Evolutionary conservation across 2,329 filamentous ascomycete species (phyloP).

Genomic region (Beauveria pseudobassiana): DNA sequence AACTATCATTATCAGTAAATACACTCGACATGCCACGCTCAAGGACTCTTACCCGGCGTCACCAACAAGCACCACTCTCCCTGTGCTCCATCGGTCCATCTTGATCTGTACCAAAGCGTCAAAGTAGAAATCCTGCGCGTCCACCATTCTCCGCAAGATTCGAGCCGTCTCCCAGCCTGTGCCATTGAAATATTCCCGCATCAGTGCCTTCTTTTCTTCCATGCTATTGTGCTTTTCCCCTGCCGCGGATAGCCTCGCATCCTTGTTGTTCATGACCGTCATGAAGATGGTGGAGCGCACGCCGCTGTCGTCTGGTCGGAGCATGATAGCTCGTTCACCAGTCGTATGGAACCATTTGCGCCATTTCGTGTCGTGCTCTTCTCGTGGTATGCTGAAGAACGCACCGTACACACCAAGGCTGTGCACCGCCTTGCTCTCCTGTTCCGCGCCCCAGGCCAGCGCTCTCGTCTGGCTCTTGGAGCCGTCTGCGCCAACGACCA

Average conservation of each 20-base stretch:
- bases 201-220: slow-evolving; percentile 28
- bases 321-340: slow-evolving; percentile 28
- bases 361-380: slow-evolving; percentile 18
- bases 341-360: slow-evolving; percentile 24
- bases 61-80: slow-evolving; percentile 36
- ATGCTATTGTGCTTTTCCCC: slow-evolving; percentile 16
- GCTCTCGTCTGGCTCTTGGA: slow-evolving; percentile 40
- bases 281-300: slow-evolving; percentile 17
- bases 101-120: slow-evolving; percentile 34
- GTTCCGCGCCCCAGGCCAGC: slow-evolving; percentile 24
- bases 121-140: slow-evolving; percentile 32
- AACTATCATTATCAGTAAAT: slow-evolving; percentile 14
- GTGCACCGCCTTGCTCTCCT: slow-evolving; percentile 20
- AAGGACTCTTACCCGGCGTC: slow-evolving; percentile 31
- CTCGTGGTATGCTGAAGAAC: slow-evolving; percentile 32
- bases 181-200: slow-evolving; percentile 33
- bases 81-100: slow-evolving; percentile 22
- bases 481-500: slow-evolving; percentile 50
- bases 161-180: slow-evolving; percentile 38
- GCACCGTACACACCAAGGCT: slow-evolving; percentile 26
- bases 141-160: slow-evolving; percentile 27
- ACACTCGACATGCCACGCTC: too few species aligned
- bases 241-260: slow-evolving; percentile 15
- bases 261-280: slow-evolving; percentile 23
- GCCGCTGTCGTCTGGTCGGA: slow-evolving; percentile 13